phyloP scores from a whole-genome alignment of 208 protist genomes.

The Strigomonas culicis region DNA sequence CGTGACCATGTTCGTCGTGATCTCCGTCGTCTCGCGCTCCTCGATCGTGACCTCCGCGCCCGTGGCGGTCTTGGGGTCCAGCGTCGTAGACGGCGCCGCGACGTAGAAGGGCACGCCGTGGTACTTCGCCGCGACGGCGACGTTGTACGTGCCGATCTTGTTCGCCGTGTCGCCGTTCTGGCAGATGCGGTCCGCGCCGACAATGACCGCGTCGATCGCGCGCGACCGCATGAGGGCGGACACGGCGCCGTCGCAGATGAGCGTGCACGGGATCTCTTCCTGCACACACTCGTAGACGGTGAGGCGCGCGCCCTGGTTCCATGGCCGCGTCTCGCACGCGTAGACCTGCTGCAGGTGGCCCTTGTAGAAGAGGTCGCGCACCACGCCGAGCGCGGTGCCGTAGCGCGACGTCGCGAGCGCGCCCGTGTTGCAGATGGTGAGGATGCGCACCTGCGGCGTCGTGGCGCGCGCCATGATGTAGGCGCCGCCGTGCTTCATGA shows the following conservation, averaged over 20 bases:
- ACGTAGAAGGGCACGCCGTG: constrained; percentile 93
- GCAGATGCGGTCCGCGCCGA: constrained; percentile 93
- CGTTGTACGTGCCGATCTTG: constrained; percentile 95
- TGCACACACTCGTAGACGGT: constrained; percentile 95
- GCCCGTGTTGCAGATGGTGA: constrained; percentile 96
- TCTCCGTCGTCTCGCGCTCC: constrained; percentile 88
- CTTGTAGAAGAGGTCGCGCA: constrained; percentile 85
- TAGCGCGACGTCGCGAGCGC: constrained; percentile 91
- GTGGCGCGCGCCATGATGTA: constrained; percentile 62
- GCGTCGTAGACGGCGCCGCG: constrained; percentile 88
- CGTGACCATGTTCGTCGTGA: constrained; percentile 83
- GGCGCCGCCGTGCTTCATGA: constrained; percentile 83
- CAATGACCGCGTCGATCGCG: constrained; percentile 86
- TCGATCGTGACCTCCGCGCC: constrained; percentile 91
- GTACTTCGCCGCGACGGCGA: constrained; percentile 87
- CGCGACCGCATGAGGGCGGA: constrained; percentile 55
- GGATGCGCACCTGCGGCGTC: constrained; percentile 43
- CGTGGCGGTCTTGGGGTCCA: constrained; percentile 78
- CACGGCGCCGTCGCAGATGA: constrained; percentile 92
- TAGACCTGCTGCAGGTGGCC: constrained; percentile 82
- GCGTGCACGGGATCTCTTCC: constrained; percentile 89
- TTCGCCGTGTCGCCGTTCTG: constrained; percentile 95
- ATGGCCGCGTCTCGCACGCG: constrained; percentile 94
- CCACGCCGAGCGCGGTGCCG: constrained; percentile 93
- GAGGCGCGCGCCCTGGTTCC: constrained; percentile 93